A percentile compares a stretch with the other conserved stretches of the same genome.
phyloP scores from a whole-genome alignment of 352 stramenopile genomes.

The Thraustochytrium striatum region DNA sequence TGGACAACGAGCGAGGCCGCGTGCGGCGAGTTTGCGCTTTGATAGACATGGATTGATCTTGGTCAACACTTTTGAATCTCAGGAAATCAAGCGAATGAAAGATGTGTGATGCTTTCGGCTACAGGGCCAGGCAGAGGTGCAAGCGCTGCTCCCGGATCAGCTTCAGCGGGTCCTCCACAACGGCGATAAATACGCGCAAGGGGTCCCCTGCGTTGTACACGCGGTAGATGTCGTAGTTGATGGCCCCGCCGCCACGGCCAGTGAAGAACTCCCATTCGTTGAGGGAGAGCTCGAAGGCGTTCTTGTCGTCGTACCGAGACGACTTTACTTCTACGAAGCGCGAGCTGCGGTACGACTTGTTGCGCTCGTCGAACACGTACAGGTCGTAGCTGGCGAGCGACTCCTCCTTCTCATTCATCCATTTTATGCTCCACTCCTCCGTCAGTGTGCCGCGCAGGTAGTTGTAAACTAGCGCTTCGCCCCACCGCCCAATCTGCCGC shows the following conservation, averaged over 20 bases:
- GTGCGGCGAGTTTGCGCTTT: too few species aligned
- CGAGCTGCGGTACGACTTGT: not conserved
- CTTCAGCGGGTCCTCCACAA: not conserved
- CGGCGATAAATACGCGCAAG: not conserved
- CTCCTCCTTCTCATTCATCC: constrained; percentile 40
- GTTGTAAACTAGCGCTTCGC: constrained; percentile 1
- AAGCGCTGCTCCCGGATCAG: constrained; percentile 2
- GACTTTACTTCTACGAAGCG: constrained; percentile 34
- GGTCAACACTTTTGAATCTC: not conserved
- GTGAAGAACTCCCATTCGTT: constrained; percentile 36
- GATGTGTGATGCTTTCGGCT: not conserved
- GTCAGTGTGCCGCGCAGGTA: not conserved
- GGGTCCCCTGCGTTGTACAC: constrained; percentile 22
- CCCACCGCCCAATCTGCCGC: constrained; percentile 4
- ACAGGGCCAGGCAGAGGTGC: constrained; percentile 30
- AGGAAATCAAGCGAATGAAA: not conserved
- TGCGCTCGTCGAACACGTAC: not conserved
- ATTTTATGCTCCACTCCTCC: constrained; percentile 8
- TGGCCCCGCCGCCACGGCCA: not conserved
- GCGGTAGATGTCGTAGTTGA: constrained; percentile 38
- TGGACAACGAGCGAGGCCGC: constrained; percentile 50
- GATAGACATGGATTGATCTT: not conserved
- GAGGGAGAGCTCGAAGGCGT: constrained; percentile 33
- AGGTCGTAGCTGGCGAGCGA: constrained; percentile 19
- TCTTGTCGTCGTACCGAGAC: constrained; percentile 16